Evolutionary conservation across 208 protist species (phyloP), one percentile per base, ranked within the genome.

Genomic region (Wallacemonas sp.): DNA sequence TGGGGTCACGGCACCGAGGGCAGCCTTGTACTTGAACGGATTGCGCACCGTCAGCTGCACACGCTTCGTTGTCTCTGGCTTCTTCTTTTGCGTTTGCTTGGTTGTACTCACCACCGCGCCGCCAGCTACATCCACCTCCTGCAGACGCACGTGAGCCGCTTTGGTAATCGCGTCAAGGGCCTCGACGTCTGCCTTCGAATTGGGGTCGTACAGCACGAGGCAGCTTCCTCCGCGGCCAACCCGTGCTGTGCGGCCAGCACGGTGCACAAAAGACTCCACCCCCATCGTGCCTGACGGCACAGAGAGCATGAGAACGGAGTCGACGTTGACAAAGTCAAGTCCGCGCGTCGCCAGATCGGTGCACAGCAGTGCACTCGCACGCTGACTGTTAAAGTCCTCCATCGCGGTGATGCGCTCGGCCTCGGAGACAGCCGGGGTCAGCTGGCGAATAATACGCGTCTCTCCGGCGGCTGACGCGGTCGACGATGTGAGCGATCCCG

Each of bases 261-360:
- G 86, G 73, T 99, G 98, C n/a, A 99, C 84, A 68, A 99, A 99
- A 15, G 97, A 97, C 53, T 95, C 90, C 9, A 86, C 69, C 11
- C 97, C 88, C 51, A 91, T 85, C 42, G 69, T 70, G 31, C 68
- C 62, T 8, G 47, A 51, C 4, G 98, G 98, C 21, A 98, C 83
- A 65, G 98, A 97, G 54, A 98, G 96, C 88, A 99, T 98, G 24
- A 99, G 55, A 30, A 99, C 98, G 76, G 93, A 97, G 58, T 96
- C 80, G 22, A 99, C 96, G 24, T 47, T 72, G 9, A 87, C 78
- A 36, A 99, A 90, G 82, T 99, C 97, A 9, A 99, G 74, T 19
- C 97, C 97, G 41, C 97, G 93, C 0, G 97, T 94, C 9, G 94
- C 94, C 59, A 94, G 56, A 66, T 94, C 98, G 24, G 97, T 99